phyloP scores from a whole-genome alignment of 2,329 filamentous ascomycete genomes.

The Bipolaris bicolor region DNA sequence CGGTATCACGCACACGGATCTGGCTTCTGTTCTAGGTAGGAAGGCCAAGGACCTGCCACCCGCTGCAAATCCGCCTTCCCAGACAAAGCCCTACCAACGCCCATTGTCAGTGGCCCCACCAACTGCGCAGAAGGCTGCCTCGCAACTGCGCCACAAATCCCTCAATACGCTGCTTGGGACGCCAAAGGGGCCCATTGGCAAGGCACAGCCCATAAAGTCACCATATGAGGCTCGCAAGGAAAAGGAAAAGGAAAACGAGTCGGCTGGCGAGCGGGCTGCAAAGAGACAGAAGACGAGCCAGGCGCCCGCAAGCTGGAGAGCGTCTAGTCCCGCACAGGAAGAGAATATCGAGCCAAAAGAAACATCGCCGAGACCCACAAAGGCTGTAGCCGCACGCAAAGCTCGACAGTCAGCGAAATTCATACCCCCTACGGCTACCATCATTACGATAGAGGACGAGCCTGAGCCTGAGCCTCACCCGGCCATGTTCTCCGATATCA shows the following conservation, averaged over 20 bases:
- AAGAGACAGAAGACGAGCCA: conserved; percentile 49
- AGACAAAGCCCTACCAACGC: conserved; percentile 27
- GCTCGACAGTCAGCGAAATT: conserved; percentile 23
- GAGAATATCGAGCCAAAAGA: conserved; percentile 20
- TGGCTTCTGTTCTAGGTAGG: conserved; percentile 76
- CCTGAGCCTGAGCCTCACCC: conserved; percentile 40
- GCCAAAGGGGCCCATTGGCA: conserved; percentile 67
- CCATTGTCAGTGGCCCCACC: conserved; percentile 25
- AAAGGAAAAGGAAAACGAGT: conserved; percentile 37
- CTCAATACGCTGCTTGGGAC: conserved; percentile 70
- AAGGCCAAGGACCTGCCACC: conserved; percentile 55
- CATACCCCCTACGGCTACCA: conserved; percentile 32
- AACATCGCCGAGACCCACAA: conserved; percentile 29
- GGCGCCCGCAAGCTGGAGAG: conserved; percentile 9
- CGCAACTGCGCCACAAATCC: conserved; percentile 62
- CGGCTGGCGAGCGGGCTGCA: conserved; percentile 41
- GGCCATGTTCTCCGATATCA: conserved; percentile 30
- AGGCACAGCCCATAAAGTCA: conserved; percentile 65
- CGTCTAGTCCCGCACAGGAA: conserved; percentile 25
- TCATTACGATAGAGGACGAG: conserved; percentile 41
- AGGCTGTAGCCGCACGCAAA: conserved; percentile 32
- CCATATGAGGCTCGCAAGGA: conserved; percentile 65
- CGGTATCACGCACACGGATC: conserved; percentile 76
- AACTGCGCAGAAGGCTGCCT: conserved; percentile 19
- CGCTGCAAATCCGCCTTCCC: conserved; percentile 24